phyloP scores from a whole-genome alignment of 2,329 filamentous ascomycete species.

The Coniella lustricola region DNA sequence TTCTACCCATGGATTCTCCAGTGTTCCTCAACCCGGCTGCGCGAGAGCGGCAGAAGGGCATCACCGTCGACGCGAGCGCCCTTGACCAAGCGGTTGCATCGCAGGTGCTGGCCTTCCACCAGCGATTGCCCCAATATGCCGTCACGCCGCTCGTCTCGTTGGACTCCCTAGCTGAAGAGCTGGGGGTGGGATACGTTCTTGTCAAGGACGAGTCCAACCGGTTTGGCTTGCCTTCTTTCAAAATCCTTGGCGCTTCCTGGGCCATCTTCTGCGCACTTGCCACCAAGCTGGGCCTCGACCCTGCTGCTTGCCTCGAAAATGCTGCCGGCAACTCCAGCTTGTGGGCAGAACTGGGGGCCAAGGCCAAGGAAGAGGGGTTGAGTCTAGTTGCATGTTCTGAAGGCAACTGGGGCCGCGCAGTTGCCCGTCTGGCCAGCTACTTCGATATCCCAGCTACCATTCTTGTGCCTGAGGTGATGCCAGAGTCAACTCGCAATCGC shows the following conservation, averaged over 20 bases:
- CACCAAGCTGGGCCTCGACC: conserved; percentile 32
- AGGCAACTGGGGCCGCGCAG: conserved; percentile 70
- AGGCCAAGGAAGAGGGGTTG: conserved; percentile 21
- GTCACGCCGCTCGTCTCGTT: conserved; percentile 48
- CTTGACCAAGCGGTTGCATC: not conserved
- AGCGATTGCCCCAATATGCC: conserved; percentile 47
- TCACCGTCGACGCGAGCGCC: not conserved
- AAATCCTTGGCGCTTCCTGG: conserved; percentile 76
- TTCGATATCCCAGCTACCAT: conserved; percentile 50
- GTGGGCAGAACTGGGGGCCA: not conserved
- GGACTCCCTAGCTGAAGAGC: conserved; percentile 44
- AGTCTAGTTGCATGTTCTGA: conserved; percentile 60
- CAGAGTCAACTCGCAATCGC: conserved; percentile 40
- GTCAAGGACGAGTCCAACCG: conserved; percentile 66
- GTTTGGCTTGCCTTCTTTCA: conserved; percentile 67
- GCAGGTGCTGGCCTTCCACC: conserved; percentile 43
- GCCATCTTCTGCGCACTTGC: conserved; percentile 54
- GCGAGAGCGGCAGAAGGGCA: not conserved
- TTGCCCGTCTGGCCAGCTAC: conserved; percentile 59
- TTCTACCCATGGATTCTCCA: too few relatives aligned
- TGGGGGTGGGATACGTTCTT: conserved; percentile 51
- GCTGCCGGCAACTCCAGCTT: not conserved
- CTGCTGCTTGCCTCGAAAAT: not conserved
- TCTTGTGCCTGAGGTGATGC: conserved; percentile 56
- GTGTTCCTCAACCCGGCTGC: too few relatives aligned